Percentiles rank a stretch among this genome's conserved stretches.
Evolutionary conservation across 2,329 filamentous ascomycete genomes (phyloP).

Genomic region (Fusarium sp.): DNA sequence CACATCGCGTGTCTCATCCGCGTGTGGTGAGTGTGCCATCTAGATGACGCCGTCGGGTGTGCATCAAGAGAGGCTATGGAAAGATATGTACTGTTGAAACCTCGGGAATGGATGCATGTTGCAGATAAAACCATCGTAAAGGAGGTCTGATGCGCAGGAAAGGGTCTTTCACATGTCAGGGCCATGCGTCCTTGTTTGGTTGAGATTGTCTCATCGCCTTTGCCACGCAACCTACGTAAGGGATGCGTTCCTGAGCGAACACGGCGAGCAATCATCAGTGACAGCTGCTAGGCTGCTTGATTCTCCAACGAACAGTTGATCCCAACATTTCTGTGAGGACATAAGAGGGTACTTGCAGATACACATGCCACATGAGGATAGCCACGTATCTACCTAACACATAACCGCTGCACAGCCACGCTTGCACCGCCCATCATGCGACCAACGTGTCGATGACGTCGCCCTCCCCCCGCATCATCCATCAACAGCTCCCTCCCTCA

Average conservation of each 20-base stretch:
- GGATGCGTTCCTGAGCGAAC: constrained; percentile 18
- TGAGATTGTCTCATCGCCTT: constrained; percentile 32
- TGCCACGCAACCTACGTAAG: constrained; percentile 35
- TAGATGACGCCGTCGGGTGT: not conserved
- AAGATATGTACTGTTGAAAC: not conserved
- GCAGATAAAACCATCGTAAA: constrained; percentile 8
- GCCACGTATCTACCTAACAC: constrained; percentile 22
- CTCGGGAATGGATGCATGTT: constrained; percentile 6
- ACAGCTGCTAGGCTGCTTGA: constrained; percentile 23
- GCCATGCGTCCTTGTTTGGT: constrained; percentile 19
- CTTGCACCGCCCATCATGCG: constrained; percentile 37
- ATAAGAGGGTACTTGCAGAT: constrained; percentile 22
- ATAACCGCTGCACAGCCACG: constrained; percentile 28
- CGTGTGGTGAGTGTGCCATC: constrained; percentile 5
- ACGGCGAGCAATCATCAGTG: constrained; percentile 1
- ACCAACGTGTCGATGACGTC: constrained; percentile 43
- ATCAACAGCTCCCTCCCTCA: constrained; percentile 36
- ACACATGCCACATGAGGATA: fast-evolving
- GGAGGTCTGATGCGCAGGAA: not conserved
- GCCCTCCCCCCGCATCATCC: constrained; percentile 40
- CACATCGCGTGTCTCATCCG: constrained; percentile 10
- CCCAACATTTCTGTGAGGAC: not conserved
- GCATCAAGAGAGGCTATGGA: not conserved
- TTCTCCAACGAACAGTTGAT: constrained; percentile 12
- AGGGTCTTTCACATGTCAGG: constrained; percentile 32